Conservation (phyloP, 169 alveolate species). For the Ichthyophthirius multifiliis region DNA sequence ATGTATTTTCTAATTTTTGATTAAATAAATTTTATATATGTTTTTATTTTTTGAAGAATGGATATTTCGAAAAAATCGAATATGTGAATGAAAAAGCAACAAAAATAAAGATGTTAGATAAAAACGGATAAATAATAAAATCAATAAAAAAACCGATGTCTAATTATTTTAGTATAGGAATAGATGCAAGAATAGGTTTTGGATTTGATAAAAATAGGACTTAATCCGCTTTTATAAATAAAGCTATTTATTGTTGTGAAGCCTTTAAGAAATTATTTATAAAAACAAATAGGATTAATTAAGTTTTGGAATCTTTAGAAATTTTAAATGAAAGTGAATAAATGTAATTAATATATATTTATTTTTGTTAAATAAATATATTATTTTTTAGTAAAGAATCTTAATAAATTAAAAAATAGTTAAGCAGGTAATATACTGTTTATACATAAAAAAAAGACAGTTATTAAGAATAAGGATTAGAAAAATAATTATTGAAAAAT, state of each 20-base stretch:
- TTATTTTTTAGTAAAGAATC: background rate
- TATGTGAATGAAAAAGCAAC: constrained; percentile 11
- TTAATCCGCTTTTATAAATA: constrained; percentile 68
- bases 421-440: background rate
- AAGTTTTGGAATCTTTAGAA: constrained; percentile 27
- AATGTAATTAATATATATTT: background rate
- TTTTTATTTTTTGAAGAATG: background rate
- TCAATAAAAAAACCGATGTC: constrained; percentile 71
- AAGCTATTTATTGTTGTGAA: constrained; percentile 70
- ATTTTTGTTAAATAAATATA: background rate
- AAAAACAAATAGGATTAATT: constrained; percentile 25
- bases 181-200: constrained; percentile 92
- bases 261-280: constrained; percentile 82
- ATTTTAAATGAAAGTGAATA: background rate
- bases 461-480: background rate
- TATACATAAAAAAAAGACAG: background rate
- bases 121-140: background rate
- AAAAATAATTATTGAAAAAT: background rate
- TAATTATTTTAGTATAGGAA: constrained; percentile 92
- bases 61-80: constrained; percentile 18
- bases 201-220: constrained; percentile 90
- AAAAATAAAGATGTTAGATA: background rate
- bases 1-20: background rate
- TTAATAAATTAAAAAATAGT: background rate
- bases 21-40: background rate